Evolutionary conservation across 768 basidiomycete genomes (phyloP), one percentile per base, ranked within the genome.

Genomic region (Xerocomus spinulosus): DNA sequence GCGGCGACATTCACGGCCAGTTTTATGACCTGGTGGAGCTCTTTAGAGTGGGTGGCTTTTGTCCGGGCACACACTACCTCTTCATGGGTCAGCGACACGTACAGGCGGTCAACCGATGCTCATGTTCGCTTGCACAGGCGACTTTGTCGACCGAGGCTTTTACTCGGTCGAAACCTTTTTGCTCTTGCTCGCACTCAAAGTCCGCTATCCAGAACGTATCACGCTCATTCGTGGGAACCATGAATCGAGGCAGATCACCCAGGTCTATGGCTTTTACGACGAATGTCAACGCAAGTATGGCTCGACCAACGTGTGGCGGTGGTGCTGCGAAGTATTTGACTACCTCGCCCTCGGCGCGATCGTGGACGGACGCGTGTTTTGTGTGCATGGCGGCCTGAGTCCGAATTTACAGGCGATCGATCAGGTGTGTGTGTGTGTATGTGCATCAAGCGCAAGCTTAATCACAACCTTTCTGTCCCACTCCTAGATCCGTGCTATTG

Each of bases 241-340:
- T 73, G 95, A 98, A 67, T 92, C 89, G 6, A 78, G 95, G 3
- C 95, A 97, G 64, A 97, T 98, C 57, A 98, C 95, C 0, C 95
- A 98, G 64, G 91, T 92, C 0, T 92, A 92, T 63, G 89, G 90
- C 17, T 92, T 92, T 61, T 92, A 90, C 68, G 95, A 98, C 68
- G 95, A 98, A 64, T 98, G 95, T 66, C 89, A 92, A 68, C 73
- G 94, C 29, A 98, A 98, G 67, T 98, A 96, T 60, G 94, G 94
- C 4, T 83, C 80, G 58, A 83, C 82, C 50, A 92, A 92, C 67
- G 95, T 98, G 46, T 97, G 95, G 94, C 71, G 95, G 54, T 96
- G 92, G 82, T 97, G 94, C 68, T 97, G 93, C 66, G 94, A 98
- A 61, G 93, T 98, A 9, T 99, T 99, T 58, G 95, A 98, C 66